Base-by-base conservation (phyloP, 257 asterid genomes). In the Solanum piurae region DNA sequence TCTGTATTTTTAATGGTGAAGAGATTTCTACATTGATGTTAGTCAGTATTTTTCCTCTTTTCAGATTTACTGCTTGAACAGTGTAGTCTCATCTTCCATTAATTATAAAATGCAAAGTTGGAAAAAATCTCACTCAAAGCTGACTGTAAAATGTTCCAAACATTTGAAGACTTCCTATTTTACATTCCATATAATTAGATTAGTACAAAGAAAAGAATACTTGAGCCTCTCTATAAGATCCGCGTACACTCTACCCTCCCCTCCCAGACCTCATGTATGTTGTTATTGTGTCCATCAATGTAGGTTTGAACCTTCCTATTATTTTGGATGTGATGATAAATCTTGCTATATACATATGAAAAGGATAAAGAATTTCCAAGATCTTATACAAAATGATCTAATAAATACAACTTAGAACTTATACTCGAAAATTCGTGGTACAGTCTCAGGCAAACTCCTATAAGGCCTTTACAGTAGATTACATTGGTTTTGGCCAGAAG, bases 401-500 rank as follows among this genome's bases (percentile, higher is more conserved):
- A 82, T 82, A 82, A 80, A 40, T 82, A 82, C 86, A 82, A 49
- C 66, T 27, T 29, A 29, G 69, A 49, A 2, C 84, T 14, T 44
- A 4, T 77, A 25, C 36, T 33, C 12, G 37, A 44, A 80, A 80
- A 29, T 18, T 49, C 42, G 1, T 40, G 60, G 23, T 82, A 42
- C 86, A 10, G 36, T 82, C 86, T 49, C 27, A 5, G 71, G 12
- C 68, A 46, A 80, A 80, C 69, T 80, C 85, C 69, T 49, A 80
- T 3, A 49, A 20, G 38, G 38, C 85, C 85, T 80, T 27, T 29
- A 29, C 2, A 80, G 40, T 49, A 80, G 18, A 46, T 49, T 82
- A 82, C 86, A 82, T 82, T 82, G 87, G 62, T 64, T 68, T 62
- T 84, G 87, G 87, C 87, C 38, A 66, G 12, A 69, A 69, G 23